A percentile compares a stretch with the other conserved stretches of the same genome.
These are phyloP conservation scores for Pseudogymnoascus sp. DNA, from an alignment of 2,329 filamentous ascomycete genomes.

Conservation along the genomic window DNA sequence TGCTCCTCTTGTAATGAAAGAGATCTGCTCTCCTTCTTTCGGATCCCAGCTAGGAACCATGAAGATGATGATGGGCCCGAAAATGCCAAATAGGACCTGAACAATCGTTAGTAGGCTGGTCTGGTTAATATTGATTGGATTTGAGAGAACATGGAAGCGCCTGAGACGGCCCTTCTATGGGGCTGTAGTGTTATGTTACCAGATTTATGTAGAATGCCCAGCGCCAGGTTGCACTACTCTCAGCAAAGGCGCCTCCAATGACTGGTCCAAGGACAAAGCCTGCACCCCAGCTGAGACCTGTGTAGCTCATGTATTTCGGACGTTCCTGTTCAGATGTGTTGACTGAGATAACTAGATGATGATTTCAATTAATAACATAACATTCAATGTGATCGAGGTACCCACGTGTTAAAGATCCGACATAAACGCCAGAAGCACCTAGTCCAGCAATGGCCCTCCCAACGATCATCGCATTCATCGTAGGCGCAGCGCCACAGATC, in stretches of 20 bases:
- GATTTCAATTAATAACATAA: neutral
- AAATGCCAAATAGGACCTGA: conserved; percentile 25
- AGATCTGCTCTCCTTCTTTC: neutral
- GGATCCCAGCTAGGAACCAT: neutral
- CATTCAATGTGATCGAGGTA: too few relatives aligned
- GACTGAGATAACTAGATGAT: neutral
- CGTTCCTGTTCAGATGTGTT: neutral
- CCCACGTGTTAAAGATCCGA: neutral
- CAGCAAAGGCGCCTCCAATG: conserved; percentile 22
- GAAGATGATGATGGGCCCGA: conserved; percentile 11
- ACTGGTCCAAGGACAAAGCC: neutral
- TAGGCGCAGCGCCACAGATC: neutral
- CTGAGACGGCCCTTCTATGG: too few relatives aligned
- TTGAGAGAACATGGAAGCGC: too few relatives aligned
- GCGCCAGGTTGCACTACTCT: conserved; percentile 26
- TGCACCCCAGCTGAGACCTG: neutral
- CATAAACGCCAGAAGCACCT: neutral
- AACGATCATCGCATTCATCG: neutral
- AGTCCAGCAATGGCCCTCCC: neutral
- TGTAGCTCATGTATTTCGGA: neutral
- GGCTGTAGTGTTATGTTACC: neutral
- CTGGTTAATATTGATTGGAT: too few relatives aligned
- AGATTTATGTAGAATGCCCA: conserved; percentile 28
- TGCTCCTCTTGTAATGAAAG: conserved; percentile 9
- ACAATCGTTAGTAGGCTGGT: too few relatives aligned